Evolutionary conservation across 1,284 basidiomycete species (phyloP).

Genomic region (Puccinia coronata): DNA sequence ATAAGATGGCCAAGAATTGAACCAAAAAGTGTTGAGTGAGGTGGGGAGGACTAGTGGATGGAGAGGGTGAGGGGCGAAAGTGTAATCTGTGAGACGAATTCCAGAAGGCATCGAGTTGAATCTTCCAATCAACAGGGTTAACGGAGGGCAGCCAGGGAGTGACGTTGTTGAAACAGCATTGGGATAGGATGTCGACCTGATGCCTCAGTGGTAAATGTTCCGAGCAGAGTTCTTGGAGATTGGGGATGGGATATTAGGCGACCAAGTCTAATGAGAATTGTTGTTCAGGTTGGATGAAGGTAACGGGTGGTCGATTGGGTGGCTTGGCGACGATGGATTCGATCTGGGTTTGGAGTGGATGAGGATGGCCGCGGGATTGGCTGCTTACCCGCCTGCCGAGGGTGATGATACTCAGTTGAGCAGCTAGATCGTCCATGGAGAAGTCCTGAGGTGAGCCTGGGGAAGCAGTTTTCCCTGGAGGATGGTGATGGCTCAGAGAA

Average conservation of each 20-base stretch:
- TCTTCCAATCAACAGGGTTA: slow-evolving; percentile 22
- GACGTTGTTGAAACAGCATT: slow-evolving; percentile 3
- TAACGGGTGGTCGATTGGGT: background rate
- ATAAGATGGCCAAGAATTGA: slow-evolving; percentile 25
- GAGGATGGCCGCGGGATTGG: background rate
- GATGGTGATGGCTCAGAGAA: too few species aligned
- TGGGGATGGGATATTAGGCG: background rate
- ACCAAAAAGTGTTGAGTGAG: slow-evolving; percentile 14
- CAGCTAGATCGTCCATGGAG: slow-evolving; percentile 33
- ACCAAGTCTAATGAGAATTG: slow-evolving; percentile 31
- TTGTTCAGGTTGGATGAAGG: slow-evolving; percentile 12
- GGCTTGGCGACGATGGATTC: slow-evolving; percentile 29
- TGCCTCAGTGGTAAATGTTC: background rate
- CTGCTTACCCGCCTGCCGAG: slow-evolving; percentile 14
- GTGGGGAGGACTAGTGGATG: background rate
- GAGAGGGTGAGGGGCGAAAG: slow-evolving; percentile 12
- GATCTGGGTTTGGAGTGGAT: slow-evolving; percentile 17
- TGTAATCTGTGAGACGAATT: slow-evolving; percentile 8
- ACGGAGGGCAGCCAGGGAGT: slow-evolving; percentile 20
- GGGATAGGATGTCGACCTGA: slow-evolving; percentile 7
- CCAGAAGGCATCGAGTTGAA: slow-evolving; percentile 17
- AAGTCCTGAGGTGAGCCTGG: slow-evolving; percentile 28
- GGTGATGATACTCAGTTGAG: slow-evolving; percentile 39
- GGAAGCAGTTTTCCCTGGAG: too few species aligned
- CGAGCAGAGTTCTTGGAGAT: slow-evolving; percentile 26